These are phyloP conservation scores for Sanghuangporus sanghuang DNA, from an alignment of 1,284 basidiomycete species.

Conservation along the genomic window DNA sequence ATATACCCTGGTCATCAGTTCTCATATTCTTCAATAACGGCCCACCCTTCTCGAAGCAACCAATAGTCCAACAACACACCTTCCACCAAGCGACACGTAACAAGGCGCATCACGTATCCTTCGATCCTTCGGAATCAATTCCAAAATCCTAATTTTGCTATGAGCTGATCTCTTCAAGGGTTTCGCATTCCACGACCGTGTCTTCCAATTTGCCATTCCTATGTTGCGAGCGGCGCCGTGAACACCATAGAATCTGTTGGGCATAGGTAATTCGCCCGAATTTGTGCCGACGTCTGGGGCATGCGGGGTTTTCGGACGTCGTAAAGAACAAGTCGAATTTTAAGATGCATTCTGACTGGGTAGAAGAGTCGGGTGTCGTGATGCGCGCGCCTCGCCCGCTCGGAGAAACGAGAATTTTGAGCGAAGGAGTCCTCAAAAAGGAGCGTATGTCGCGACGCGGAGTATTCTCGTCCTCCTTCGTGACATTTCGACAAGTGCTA, in stretches of 20 bases:
- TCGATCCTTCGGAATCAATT: neutral
- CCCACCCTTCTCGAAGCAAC: neutral
- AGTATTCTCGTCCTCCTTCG: neutral
- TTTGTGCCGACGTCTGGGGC: neutral
- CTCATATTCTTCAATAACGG: no score
- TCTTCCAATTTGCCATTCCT: neutral
- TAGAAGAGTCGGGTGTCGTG: neutral
- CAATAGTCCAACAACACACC: neutral
- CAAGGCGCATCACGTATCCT: neutral
- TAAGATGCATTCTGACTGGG: no score
- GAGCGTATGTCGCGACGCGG: neutral
- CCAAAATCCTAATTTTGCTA: neutral
- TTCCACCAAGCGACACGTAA: neutral
- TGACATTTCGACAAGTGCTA: neutral
- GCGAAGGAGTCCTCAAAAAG: neutral
- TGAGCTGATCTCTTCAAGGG: neutral
- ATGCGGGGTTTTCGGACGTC: neutral
- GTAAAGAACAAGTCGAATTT: neutral
- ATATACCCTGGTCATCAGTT: no score
- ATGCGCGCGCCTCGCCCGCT: neutral
- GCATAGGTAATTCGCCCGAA: neutral
- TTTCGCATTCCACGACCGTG: slow-evolving; percentile 9
- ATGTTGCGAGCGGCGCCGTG: no score
- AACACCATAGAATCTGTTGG: no score
- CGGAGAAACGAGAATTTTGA: neutral